A percentile compares a stretch with the other conserved stretches of the same genome.
These are phyloP conservation scores for Rhodosporidiobolus sp. DNA, from an alignment of 768 basidiomycete species.

Conservation along the genomic window DNA sequence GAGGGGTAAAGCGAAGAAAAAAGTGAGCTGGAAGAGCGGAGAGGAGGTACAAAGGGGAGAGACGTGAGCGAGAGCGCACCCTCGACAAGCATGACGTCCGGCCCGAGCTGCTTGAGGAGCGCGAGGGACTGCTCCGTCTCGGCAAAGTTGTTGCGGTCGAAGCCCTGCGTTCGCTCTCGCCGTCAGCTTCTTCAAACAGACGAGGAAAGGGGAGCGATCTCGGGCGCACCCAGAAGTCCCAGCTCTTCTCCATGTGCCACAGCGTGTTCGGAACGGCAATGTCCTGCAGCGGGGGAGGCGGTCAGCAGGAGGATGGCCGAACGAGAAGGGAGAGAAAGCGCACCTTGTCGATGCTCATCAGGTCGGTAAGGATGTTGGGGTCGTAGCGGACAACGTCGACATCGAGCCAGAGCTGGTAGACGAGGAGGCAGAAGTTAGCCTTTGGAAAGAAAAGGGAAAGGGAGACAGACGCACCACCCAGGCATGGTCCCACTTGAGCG, in stretches of 20 bases:
- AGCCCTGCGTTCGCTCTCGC: background rate
- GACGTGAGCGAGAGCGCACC: background rate
- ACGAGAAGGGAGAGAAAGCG: background rate
- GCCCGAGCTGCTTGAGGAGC: slow-evolving; percentile 12
- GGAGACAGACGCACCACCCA: slow-evolving; percentile 5
- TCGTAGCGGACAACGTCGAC: slow-evolving; percentile 33
- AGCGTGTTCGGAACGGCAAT: slow-evolving; percentile 23
- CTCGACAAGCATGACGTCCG: slow-evolving; percentile 23
- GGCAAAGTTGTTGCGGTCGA: slow-evolving; percentile 29
- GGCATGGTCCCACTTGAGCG: slow-evolving; percentile 10
- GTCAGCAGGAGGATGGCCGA: background rate
- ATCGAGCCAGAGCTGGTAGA: slow-evolving; percentile 20
- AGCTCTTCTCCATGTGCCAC: slow-evolving; percentile 15
- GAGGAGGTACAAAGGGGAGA: too few relatives aligned
- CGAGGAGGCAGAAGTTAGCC: too few relatives aligned
- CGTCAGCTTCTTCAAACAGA: background rate
- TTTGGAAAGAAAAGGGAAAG: too few relatives aligned
- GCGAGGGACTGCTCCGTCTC: slow-evolving; percentile 25
- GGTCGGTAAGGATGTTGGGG: slow-evolving; percentile 18
- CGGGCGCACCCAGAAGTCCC: slow-evolving; percentile 29
- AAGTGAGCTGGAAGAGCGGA: background rate
- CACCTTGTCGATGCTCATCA: slow-evolving; percentile 28
- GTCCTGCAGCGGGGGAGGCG: background rate
- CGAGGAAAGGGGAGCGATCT: background rate
- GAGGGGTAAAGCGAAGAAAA: fast-evolving